phyloP scores from a whole-genome alignment of 78 protist genomes.

The Neovahlkampfia damariscottae region DNA sequence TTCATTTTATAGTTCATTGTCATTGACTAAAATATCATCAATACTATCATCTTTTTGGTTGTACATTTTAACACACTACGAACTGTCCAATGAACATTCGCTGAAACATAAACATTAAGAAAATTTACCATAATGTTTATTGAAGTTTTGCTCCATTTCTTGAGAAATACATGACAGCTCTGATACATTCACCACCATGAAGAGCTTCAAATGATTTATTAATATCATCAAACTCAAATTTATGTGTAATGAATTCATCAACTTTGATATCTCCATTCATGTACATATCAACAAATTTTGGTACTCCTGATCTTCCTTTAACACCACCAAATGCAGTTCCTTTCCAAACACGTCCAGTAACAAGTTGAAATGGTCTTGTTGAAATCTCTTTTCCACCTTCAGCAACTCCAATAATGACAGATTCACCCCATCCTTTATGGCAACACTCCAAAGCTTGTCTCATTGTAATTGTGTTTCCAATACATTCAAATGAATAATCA shows the following conservation, averaged over 20 bases:
- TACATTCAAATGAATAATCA: constrained; percentile 86
- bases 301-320: constrained; percentile 48
- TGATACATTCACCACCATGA: constrained; percentile 16
- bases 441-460: constrained; percentile 63
- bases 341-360: constrained; percentile 77
- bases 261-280: constrained; percentile 38
- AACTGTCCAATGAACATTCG: no score
- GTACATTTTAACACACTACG: no score
- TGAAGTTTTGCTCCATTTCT: no score
- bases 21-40: no score
- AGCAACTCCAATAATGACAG: constrained; percentile 66
- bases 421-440: constrained; percentile 81
- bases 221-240: not conserved
- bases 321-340: constrained; percentile 69
- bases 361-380: constrained; percentile 89
- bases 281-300: constrained; percentile 49
- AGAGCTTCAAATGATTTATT: not conserved
- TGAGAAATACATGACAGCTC: constrained; percentile 16
- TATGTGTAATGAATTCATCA: constrained; percentile 49
- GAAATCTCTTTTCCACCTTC: constrained; percentile 69
- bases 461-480: constrained; percentile 76
- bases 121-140: no score
- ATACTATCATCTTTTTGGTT: no score
- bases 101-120: no score
- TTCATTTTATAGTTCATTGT: no score